Conservation (phyloP, 108 stramenopile species). For the Discostella stelligeroides region DNA sequence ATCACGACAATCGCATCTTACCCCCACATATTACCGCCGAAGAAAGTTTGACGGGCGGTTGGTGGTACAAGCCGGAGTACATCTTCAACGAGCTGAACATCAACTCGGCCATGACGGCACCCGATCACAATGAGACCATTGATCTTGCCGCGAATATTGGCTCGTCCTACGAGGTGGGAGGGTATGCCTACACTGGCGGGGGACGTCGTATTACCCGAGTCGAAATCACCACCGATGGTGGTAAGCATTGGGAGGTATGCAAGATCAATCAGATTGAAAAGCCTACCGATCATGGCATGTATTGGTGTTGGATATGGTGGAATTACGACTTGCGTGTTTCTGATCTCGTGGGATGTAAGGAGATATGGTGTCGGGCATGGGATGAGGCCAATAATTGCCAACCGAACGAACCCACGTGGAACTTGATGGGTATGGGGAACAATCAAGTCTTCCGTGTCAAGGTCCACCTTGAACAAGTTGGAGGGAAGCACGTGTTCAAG, state of each 20-base stretch:
- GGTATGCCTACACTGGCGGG: conserved; percentile 97
- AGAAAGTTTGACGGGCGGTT: conserved; percentile 85
- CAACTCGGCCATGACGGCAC: conserved; percentile 93
- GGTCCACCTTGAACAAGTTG: conserved; percentile 78
- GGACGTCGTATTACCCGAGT: conserved; percentile 91
- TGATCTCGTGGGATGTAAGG: conserved; percentile 85
- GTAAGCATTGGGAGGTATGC: conserved; percentile 82
- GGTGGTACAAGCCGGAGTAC: conserved; percentile 98
- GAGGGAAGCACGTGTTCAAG: conserved; percentile 75
- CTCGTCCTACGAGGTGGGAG: conserved; percentile 80
- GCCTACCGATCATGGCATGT: conserved; percentile 88
- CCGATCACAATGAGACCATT: conserved; percentile 92
- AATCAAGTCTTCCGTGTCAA: conserved; percentile 95
- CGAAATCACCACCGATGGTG: conserved; percentile 90
- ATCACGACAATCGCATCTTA: conserved; percentile 97
- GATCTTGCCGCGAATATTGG: conserved; percentile 67
- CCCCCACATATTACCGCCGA: conserved; percentile 95
- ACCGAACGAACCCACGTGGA: conserved; percentile 94
- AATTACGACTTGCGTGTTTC: conserved; percentile 68
- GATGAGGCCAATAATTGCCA: conserved; percentile 93
- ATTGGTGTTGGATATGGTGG: conserved; percentile 96
- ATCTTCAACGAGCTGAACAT: conserved; percentile 99
- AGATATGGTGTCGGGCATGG: conserved; percentile 95
- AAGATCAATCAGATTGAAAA: conserved; percentile 74
- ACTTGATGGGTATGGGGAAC: conserved; percentile 99